phyloP scores from a whole-genome alignment of 2,329 filamentous ascomycete genomes.

The Lachnellula suecica region DNA sequence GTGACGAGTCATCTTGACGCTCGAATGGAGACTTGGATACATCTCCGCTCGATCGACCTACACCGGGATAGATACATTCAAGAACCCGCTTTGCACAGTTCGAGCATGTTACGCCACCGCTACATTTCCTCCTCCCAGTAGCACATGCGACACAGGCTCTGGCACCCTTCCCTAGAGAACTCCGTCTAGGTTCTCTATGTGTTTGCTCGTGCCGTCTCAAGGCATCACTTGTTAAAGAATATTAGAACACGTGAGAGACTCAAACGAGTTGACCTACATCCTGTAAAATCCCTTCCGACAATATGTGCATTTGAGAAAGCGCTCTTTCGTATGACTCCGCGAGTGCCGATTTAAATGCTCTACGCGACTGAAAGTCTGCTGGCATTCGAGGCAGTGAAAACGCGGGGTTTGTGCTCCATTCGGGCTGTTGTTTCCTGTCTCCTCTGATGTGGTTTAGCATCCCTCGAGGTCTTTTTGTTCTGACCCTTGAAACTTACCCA shows the following conservation, averaged over 20 bases:
- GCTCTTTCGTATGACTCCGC: conserved; percentile 22
- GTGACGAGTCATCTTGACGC: not conserved
- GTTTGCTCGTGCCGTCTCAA: conserved; percentile 24
- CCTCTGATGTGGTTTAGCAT: not conserved
- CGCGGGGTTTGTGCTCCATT: conserved; percentile 3
- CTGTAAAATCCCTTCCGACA: conserved; percentile 27
- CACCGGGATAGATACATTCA: conserved; percentile 20
- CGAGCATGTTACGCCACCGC: conserved; percentile 17
- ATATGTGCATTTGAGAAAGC: conserved; percentile 20
- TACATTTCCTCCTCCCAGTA: conserved; percentile 22
- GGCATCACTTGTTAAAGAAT: conserved; percentile 19
- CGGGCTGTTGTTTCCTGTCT: not conserved
- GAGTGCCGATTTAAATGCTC: conserved; percentile 27
- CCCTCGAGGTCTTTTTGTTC: not conserved
- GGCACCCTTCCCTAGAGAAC: conserved; percentile 17
- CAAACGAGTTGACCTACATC: conserved; percentile 13
- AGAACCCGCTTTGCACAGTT: conserved; percentile 20
- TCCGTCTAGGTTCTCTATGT: conserved; percentile 23
- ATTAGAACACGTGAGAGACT: conserved; percentile 3
- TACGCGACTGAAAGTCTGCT: conserved; percentile 21
- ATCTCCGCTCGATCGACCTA: not conserved
- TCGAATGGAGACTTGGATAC: not conserved
- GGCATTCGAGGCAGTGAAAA: conserved; percentile 20
- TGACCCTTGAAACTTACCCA: not conserved
- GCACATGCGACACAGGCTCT: conserved; percentile 25